Conservation (phyloP, 495 filamentous ascomycete species). For the Bryoglossum gracile region DNA sequence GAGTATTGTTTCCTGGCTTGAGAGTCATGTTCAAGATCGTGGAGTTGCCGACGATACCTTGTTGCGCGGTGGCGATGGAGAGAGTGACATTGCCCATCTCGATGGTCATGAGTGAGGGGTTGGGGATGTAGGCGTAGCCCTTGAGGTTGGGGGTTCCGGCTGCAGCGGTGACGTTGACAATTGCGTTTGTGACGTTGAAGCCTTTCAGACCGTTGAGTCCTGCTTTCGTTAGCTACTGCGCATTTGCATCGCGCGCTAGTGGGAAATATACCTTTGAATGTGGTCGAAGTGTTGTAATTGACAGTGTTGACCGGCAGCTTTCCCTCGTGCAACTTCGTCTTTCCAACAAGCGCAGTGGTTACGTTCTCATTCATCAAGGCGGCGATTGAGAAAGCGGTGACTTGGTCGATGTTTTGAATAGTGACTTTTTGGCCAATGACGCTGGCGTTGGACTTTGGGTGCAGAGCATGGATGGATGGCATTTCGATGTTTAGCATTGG, state of each 20-base stretch:
- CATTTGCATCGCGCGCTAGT: neutral
- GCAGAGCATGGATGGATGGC: conserved; percentile 45
- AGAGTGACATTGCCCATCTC: conserved; percentile 32
- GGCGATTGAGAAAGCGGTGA: conserved; percentile 49
- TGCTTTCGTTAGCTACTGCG: conserved; percentile 18
- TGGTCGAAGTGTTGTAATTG: conserved; percentile 48
- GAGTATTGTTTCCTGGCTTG: conserved; percentile 35
- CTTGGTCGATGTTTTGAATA: conserved; percentile 44
- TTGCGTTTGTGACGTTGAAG: conserved; percentile 40
- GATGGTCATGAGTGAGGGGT: conserved; percentile 32
- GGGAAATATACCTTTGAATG: conserved; percentile 45
- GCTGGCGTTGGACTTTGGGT: conserved; percentile 45
- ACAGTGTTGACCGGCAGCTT: conserved; percentile 41
- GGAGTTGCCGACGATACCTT: conserved; percentile 23
- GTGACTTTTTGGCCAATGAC: conserved; percentile 29
- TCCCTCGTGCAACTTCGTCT: conserved; percentile 43
- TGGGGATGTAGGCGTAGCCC: conserved; percentile 59
- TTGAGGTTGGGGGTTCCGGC: conserved; percentile 53
- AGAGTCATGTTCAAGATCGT: conserved; percentile 32
- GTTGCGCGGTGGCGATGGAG: conserved; percentile 26
- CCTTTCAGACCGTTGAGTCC: conserved; percentile 41
- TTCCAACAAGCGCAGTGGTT: conserved; percentile 50
- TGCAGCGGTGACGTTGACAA: conserved; percentile 37
- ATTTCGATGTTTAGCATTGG: conserved; percentile 45
- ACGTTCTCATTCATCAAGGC: conserved; percentile 51